Evolutionary conservation across 2,329 filamentous ascomycete species (phyloP).

Genomic region (Pseudocercospora cruenta): DNA sequence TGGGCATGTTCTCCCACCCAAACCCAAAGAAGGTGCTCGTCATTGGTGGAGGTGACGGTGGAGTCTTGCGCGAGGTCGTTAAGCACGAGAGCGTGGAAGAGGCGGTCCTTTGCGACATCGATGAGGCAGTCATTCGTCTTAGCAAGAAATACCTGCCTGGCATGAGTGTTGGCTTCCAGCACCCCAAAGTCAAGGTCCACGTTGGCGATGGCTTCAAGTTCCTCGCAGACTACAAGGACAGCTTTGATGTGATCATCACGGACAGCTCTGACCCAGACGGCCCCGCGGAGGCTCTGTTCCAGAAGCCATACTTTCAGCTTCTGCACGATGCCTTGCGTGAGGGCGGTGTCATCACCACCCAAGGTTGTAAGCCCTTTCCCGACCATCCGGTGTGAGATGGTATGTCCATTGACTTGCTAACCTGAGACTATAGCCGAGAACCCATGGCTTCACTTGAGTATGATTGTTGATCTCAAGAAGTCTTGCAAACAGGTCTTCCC

Average conservation of each 20-base stretch:
- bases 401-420: slow-evolving; percentile 28
- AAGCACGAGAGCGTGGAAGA: slow-evolving; percentile 98
- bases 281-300: slow-evolving; percentile 92
- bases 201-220: slow-evolving; percentile 99
- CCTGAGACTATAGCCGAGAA: slow-evolving; percentile 74
- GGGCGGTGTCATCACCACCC: slow-evolving; percentile 97
- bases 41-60: slow-evolving; percentile 95
- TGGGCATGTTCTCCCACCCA: slow-evolving; percentile 98
- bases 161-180: slow-evolving; percentile 87
- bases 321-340: slow-evolving; percentile 86
- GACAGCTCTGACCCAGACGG: slow-evolving; percentile 97
- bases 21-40: slow-evolving; percentile 98
- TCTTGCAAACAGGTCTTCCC: slow-evolving; percentile 97
- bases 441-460: slow-evolving; percentile 95
- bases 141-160: slow-evolving; percentile 96
- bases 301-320: slow-evolving; percentile 98
- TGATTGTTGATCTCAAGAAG: slow-evolving; percentile 96
- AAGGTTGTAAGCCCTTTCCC: slow-evolving; percentile 96
- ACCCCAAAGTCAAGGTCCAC: slow-evolving; percentile 91
- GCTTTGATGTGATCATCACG: slow-evolving; percentile 99
- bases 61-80: slow-evolving; percentile 96
- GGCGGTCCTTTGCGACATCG: slow-evolving; percentile 96
- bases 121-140: slow-evolving; percentile 97
- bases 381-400: slow-evolving; percentile 23
- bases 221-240: slow-evolving; percentile 92